These are phyloP conservation scores for Ceratobasidium sp. DNA, from an alignment of 1,284 basidiomycete genomes.

Conservation along the genomic window DNA sequence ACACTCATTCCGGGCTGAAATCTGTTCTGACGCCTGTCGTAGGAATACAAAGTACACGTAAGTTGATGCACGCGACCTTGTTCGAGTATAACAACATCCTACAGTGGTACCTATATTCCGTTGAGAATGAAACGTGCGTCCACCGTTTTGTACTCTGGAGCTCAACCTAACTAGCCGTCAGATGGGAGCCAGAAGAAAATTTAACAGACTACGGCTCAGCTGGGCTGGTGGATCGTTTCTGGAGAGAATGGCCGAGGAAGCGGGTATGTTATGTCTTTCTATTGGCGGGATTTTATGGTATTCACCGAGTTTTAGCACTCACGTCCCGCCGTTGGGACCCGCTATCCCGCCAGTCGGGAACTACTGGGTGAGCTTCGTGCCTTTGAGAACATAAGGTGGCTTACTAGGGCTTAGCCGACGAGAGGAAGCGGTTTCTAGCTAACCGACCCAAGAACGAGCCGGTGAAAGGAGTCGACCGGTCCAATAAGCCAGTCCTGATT, in stretches of 20 bases:
- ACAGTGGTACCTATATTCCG: conserved; percentile 29
- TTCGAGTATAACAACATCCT: neutral
- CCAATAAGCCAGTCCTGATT: neutral
- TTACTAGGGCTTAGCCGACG: conserved; percentile 1
- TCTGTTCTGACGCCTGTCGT: neutral
- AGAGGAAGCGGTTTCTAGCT: conserved; percentile 27
- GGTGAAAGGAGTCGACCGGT: conserved; percentile 13
- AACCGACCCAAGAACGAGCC: conserved; percentile 17
- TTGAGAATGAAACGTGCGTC: conserved; percentile 28
- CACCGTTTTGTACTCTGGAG: neutral
- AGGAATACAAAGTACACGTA: conserved; percentile 42
- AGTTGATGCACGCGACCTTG: neutral
- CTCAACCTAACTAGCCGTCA: neutral
- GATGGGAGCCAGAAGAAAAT: conserved; percentile 39
- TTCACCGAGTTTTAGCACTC: neutral
- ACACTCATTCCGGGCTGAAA: neutral
- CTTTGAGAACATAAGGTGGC: neutral
- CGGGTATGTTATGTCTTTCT: conserved; percentile 7
- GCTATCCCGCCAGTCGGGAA: neutral
- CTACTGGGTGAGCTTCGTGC: conserved; percentile 1
- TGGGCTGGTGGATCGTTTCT: conserved; percentile 27
- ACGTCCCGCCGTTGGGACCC: conserved; percentile 4
- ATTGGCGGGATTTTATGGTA: neutral
- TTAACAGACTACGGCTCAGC: conserved; percentile 35
- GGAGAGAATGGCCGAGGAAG: conserved; percentile 27